Conservation (phyloP, 805 yeast species). For the Metschnikowia reukaufii region DNA sequence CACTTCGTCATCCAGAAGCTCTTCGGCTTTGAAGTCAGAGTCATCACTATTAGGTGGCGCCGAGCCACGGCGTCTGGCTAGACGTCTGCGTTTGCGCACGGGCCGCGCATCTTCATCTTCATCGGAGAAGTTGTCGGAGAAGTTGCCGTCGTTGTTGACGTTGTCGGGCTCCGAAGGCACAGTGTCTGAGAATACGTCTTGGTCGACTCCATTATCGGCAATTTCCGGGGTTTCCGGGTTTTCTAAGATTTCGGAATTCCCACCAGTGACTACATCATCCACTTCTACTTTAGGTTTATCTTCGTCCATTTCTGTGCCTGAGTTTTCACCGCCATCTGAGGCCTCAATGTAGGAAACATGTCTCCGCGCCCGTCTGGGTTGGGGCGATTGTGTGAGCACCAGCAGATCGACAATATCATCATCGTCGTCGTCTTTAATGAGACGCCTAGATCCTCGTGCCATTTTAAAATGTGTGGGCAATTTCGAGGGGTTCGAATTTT, state of each 20-base stretch:
- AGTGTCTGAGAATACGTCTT: conserved; percentile 1
- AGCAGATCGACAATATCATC: conserved; percentile 6
- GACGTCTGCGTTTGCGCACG: conserved; percentile 15
- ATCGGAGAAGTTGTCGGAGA: conserved; percentile 16
- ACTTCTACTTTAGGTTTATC: conserved; percentile 15
- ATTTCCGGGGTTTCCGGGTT: no score
- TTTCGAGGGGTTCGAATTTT: conserved; percentile 9
- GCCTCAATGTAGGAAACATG: conserved; percentile 17
- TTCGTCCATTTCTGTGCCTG: conserved; percentile 8
- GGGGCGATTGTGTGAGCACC: background rate
- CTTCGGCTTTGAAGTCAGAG: conserved; percentile 20
- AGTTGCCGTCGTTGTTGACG: conserved; percentile 11
- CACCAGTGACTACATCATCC: no score
- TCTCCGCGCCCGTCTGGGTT: conserved; percentile 13
- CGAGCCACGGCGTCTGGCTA: conserved; percentile 5
- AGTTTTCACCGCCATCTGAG: conserved; percentile 13
- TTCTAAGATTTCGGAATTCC: no score
- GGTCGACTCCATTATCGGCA: background rate
- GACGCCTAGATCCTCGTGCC: conserved; percentile 20
- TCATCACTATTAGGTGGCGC: conserved; percentile 18
- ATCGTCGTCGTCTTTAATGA: conserved; percentile 12
- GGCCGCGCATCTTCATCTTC: conserved; percentile 15
- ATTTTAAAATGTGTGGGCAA: conserved; percentile 2
- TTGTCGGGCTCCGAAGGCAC: conserved; percentile 9
- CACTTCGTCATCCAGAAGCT: conserved; percentile 14